Conservation (phyloP, 306 rosid species). For the Ormosia semicastrata region DNA sequence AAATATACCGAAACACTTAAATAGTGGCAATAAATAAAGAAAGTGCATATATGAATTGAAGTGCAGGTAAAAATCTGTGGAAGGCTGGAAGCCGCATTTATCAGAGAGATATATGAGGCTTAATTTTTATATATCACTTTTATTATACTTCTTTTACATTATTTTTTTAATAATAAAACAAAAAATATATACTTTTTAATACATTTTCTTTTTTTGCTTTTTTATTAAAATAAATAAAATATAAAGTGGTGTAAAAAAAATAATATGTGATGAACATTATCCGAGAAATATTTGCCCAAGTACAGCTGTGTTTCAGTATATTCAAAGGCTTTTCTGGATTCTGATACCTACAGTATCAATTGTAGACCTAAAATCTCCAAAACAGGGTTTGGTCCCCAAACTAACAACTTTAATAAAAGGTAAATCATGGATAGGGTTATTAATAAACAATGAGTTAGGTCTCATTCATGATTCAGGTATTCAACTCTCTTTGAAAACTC, state of each 20-base stretch:
- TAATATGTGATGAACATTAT: too few species aligned
- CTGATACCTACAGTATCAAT: not conserved
- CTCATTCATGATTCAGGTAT: not conserved
- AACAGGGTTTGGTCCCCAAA: not conserved
- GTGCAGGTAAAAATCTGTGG: not conserved
- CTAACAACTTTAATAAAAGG: not conserved
- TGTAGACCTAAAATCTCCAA: slow-evolving; percentile 6
- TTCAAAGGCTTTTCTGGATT: slow-evolving; percentile 2
- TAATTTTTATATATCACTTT: too few species aligned
- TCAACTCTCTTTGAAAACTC: not conserved
- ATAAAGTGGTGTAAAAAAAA: too few species aligned
- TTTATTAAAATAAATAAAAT: too few species aligned
- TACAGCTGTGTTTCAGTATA: slow-evolving; percentile 17
- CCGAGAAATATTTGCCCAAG: too few species aligned
- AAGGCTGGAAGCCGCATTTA: slow-evolving; percentile 11
- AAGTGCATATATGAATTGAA: slow-evolving; percentile 2
- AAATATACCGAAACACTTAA: not conserved
- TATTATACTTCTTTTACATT: too few species aligned
- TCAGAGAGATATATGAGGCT: not conserved
- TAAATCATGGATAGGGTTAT: not conserved
- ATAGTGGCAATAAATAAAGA: slow-evolving; percentile 1
- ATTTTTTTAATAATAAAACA: too few species aligned
- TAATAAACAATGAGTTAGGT: not conserved
- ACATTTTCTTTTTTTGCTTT: too few species aligned
- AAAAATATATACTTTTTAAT: too few species aligned